Evolutionary conservation across 106 monocot species (phyloP), one percentile per base, ranked within the genome.

Genomic region (Phalaenopsis equestris): DNA sequence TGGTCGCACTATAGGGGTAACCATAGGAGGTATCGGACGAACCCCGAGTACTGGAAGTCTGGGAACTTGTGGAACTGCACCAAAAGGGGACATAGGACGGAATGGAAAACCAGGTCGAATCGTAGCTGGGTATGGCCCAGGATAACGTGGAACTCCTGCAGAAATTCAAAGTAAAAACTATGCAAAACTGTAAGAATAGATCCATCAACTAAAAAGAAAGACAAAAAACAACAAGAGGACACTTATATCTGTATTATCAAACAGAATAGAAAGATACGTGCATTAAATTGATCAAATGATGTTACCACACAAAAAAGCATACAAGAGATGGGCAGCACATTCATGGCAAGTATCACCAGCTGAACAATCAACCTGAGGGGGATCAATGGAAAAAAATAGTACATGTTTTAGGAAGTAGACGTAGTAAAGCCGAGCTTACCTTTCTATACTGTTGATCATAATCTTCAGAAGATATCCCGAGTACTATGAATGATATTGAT

Each of bases 121-220:
- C 85, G 90, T 80, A 67, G 84, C 42, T 24, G 88, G 89, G 77
- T 90, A 98, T 56, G 86, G 94, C 42, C 70, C 61, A 47, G 94
- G 97, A 87, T 92, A 91, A 52, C 88, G 94, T 61, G 85, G 86
- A 82, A 94, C 78, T 61, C 98, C 98, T 99, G 91, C 82, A 93
- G 45, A 82, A 81, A 81, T 55, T 67, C 64, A 81, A 30, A 56
- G 82, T 80, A 85, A 85, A 11, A 85, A 70, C 90, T 93, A 91
- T 87, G 92, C 92, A 83, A 83, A 72, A 70, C 87, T 85, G 75
- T 98, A 77, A 98, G 90, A 83, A 75, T 49, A 45, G 2, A 75
- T 86, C 74, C 74, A 84, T 49, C 37, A 43, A 82, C 8, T 46
- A 11, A 57, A 72, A 80, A 10, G 75, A 45, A 16, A 21, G 73